A percentile compares a stretch with the other conserved stretches of the same genome.
Evolutionary conservation across 305 asterid species (phyloP).

Genomic region (Fraxinus nigra): DNA sequence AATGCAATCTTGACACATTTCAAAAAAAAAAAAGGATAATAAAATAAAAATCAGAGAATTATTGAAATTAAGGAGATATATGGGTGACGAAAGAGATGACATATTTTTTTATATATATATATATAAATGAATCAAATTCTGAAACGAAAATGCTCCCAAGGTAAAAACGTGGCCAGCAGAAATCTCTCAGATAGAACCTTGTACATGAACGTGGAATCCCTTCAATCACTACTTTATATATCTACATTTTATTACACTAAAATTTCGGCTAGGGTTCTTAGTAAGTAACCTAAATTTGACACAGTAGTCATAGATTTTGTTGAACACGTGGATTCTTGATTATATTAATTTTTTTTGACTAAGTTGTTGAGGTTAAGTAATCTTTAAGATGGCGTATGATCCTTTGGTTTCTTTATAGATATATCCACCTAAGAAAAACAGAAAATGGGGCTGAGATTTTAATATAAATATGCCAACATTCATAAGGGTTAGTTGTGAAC

Average conservation of each 20-base stretch:
- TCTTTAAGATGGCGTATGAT: conserved; percentile 45
- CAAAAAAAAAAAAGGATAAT: neutral
- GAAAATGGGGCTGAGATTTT: neutral
- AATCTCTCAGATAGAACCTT: neutral
- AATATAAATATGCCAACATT: conserved; percentile 33
- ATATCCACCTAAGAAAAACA: conserved; percentile 37
- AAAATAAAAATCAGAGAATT: neutral
- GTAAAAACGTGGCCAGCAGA: neutral
- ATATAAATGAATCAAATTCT: neutral
- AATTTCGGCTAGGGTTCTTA: conserved; percentile 12
- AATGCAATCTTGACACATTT: neutral
- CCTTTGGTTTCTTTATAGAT: conserved; percentile 26
- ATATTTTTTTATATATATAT: neutral
- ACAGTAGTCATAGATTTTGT: conserved; percentile 22
- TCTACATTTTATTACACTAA: neutral
- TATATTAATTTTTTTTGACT: neutral
- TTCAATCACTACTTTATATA: conserved; percentile 10
- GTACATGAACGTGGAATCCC: conserved; percentile 15
- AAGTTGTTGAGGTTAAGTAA: conserved; percentile 65
- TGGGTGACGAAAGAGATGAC: neutral
- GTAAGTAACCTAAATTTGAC: conserved; percentile 37
- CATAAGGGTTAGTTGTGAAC: conserved; percentile 42
- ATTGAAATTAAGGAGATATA: neutral
- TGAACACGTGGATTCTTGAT: conserved; percentile 25
- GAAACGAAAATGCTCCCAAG: neutral